Conservation (phyloP, 2,329 filamentous ascomycete genomes). For the Penicillium corylophilum region DNA sequence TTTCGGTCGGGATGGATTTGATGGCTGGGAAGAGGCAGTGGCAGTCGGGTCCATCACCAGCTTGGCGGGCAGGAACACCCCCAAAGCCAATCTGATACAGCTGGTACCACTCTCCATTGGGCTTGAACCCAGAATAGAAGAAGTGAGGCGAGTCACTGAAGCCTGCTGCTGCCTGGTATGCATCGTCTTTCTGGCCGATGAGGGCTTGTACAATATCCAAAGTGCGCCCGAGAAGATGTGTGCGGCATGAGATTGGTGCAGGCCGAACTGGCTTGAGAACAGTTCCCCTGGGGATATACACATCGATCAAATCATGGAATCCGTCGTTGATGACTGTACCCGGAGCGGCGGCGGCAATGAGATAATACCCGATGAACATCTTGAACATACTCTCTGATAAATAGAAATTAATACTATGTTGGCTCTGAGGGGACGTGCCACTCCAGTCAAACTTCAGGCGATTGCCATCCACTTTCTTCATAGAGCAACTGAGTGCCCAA, state of each 20-base stretch:
- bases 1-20: slow-evolving; percentile 52
- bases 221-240: slow-evolving; percentile 49
- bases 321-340: slow-evolving; percentile 53
- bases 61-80: slow-evolving; percentile 49
- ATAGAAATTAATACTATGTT: slow-evolving; percentile 51
- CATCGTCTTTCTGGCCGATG: slow-evolving; percentile 48
- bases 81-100: slow-evolving; percentile 54
- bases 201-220: slow-evolving; percentile 54
- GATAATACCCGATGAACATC: slow-evolving; percentile 51
- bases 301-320: slow-evolving; percentile 52
- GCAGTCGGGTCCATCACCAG: slow-evolving; percentile 51
- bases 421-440: slow-evolving; percentile 50
- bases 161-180: slow-evolving; percentile 50
- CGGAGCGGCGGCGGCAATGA: slow-evolving; percentile 51
- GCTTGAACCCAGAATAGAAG: slow-evolving; percentile 53
- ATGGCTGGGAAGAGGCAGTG: slow-evolving; percentile 54
- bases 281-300: slow-evolving; percentile 47
- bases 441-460: slow-evolving; percentile 51
- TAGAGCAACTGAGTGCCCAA: slow-evolving; percentile 49
- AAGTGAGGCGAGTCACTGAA: slow-evolving; percentile 54
- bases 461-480: slow-evolving; percentile 43
- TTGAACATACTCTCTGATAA: slow-evolving; percentile 52
- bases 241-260: slow-evolving; percentile 49
- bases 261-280: slow-evolving; percentile 50
- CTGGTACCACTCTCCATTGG: slow-evolving; percentile 50